Percentiles rank a stretch among this genome's conserved stretches.
Conservation (phyloP, 768 basidiomycete genomes). For the Auriscalpium orientale region DNA sequence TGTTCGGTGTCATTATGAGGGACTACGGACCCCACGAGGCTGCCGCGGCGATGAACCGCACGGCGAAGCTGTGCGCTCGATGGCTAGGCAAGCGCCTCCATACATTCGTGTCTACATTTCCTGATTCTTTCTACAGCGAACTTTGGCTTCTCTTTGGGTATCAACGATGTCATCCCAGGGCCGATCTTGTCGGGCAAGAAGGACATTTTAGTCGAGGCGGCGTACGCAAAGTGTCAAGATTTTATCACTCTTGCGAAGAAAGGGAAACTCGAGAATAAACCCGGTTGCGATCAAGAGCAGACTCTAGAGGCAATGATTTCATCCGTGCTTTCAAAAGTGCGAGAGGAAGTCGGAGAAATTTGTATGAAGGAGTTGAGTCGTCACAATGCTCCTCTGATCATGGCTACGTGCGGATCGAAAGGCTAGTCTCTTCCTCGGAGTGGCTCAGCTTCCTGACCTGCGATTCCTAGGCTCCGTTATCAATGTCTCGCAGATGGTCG, state of each 20-base stretch:
- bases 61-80: conserved; percentile 92
- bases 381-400: conserved; percentile 94
- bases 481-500: conserved; percentile 99
- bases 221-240: conserved; percentile 81
- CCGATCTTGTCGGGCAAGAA: conserved; percentile 74
- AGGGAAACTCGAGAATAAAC: conserved; percentile 89
- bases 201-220: conserved; percentile 76
- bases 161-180: conserved; percentile 97
- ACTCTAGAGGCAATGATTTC: conserved; percentile 97
- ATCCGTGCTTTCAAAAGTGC: conserved; percentile 86
- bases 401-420: conserved; percentile 99
- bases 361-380: conserved; percentile 98
- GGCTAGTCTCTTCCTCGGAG: conserved; percentile 38
- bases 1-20: conserved; percentile 94
- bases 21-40: conserved; percentile 97
- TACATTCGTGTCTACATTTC: neutral
- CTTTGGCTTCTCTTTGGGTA: conserved; percentile 94
- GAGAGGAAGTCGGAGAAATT: conserved; percentile 92
- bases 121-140: conserved; percentile 57
- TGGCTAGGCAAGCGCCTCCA: conserved; percentile 62
- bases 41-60: conserved; percentile 88
- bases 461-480: conserved; percentile 78
- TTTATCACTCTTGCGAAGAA: conserved; percentile 86
- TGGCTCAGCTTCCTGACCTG: neutral
- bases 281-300: conserved; percentile 96